phyloP scores from a whole-genome alignment of 164 flowering plant genomes.

The Umbilicus rupestris region DNA sequence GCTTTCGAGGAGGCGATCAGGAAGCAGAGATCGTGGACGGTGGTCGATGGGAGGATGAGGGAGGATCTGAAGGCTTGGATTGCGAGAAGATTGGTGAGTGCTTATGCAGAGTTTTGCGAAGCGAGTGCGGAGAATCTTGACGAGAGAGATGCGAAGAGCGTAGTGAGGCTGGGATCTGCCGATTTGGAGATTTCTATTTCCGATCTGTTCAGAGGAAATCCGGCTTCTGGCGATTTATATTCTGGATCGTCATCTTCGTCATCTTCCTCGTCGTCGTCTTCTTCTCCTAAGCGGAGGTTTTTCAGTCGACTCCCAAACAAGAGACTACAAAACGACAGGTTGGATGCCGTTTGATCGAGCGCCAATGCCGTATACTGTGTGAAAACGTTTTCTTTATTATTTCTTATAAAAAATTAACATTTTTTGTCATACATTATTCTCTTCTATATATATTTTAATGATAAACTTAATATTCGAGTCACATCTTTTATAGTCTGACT shows the following conservation, averaged over 20 bases:
- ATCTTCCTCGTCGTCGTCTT: background rate
- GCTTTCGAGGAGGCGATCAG: conserved; percentile 29
- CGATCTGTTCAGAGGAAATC: conserved; percentile 23
- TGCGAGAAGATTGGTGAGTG: conserved; percentile 20
- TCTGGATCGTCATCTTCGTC: conserved; percentile 15
- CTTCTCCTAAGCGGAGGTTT: conserved; percentile 2
- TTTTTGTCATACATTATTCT: too few relatives aligned
- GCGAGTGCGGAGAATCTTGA: conserved; percentile 3
- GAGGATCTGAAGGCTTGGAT: conserved; percentile 28
- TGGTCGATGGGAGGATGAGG: conserved; percentile 21
- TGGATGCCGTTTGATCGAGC: background rate
- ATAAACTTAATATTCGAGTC: too few relatives aligned
- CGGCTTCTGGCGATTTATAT: conserved; percentile 10
- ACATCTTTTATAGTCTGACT: background rate
- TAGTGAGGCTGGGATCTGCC: conserved; percentile 20
- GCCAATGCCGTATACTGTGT: too few relatives aligned
- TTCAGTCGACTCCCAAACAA: background rate
- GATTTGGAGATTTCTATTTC: conserved; percentile 29
- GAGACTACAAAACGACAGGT: background rate
- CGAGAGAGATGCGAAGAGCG: conserved; percentile 8
- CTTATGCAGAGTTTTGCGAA: conserved; percentile 25
- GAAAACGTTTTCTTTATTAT: too few relatives aligned
- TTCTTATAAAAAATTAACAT: too few relatives aligned
- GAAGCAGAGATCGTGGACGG: conserved; percentile 30
- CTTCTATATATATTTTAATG: too few relatives aligned